Evolutionary conservation across 1,284 basidiomycete species (phyloP).

Genomic region (Phylloboletellus chloephorus): DNA sequence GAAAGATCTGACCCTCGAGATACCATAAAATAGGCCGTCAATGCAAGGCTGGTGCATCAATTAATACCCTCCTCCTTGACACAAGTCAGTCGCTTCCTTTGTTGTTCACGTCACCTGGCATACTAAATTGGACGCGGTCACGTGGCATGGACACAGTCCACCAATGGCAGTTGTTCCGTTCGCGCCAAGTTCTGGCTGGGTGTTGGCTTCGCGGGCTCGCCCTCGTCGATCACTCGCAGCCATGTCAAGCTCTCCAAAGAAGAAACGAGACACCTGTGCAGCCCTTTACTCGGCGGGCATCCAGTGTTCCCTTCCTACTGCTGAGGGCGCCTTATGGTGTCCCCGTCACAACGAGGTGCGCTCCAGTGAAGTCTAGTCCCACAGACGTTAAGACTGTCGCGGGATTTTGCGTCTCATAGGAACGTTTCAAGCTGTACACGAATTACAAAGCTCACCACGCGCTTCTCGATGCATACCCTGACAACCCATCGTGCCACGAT

Average conservation of each 20-base stretch:
- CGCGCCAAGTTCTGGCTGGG: conserved; percentile 2
- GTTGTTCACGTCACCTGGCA: background rate
- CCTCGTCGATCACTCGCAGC: background rate
- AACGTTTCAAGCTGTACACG: conserved; percentile 32
- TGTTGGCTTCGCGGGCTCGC: conserved; percentile 1
- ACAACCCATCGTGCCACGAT: conserved; percentile 23
- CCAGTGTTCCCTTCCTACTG: conserved; percentile 16
- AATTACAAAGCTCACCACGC: conserved; percentile 32
- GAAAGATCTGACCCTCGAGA: too few relatives aligned
- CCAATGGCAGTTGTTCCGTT: conserved; percentile 4
- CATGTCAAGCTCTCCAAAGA: conserved; percentile 13
- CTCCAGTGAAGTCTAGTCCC: background rate
- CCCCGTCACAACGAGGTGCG: conserved; percentile 29
- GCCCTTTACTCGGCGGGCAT: conserved; percentile 17
- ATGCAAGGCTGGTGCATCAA: too few relatives aligned
- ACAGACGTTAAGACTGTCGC: background rate
- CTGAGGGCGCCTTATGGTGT: conserved; percentile 24
- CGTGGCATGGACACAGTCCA: conserved; percentile 6
- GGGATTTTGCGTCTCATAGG: conserved; percentile 17
- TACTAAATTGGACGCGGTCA: background rate
- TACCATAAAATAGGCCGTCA: background rate
- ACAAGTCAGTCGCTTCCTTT: too few relatives aligned
- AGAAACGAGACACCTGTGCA: conserved; percentile 15
- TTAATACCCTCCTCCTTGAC: too few relatives aligned
- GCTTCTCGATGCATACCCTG: conserved; percentile 26